Percentiles rank a stretch among this genome's conserved stretches.
These are phyloP conservation scores for Phialocephala sp. DNA, from an alignment of 2,329 filamentous ascomycete species.

Conservation along the genomic window DNA sequence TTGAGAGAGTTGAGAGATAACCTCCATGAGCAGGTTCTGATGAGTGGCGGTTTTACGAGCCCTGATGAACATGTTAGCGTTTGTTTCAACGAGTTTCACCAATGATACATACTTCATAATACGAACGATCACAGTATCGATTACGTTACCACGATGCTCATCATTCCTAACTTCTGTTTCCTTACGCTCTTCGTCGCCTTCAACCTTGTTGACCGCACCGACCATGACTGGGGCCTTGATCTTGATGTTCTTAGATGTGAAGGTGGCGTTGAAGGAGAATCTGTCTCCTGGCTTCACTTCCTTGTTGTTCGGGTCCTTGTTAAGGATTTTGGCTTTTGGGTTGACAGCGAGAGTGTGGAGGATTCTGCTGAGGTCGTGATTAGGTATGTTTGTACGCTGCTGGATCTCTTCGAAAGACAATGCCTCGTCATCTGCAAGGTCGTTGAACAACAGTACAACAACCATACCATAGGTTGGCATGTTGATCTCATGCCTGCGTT, in stretches of 20 bases:
- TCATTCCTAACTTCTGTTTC: constrained; percentile 79
- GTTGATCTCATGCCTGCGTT: constrained; percentile 85
- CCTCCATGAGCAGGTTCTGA: constrained; percentile 72
- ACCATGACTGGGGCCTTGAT: constrained; percentile 89
- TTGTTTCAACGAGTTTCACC: neutral
- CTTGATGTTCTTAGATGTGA: constrained; percentile 81
- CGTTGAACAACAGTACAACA: constrained; percentile 88
- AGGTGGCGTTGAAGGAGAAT: constrained; percentile 83
- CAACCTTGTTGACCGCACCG: constrained; percentile 79
- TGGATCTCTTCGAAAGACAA: constrained; percentile 79
- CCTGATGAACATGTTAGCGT: constrained; percentile 55
- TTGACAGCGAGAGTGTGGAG: constrained; percentile 83
- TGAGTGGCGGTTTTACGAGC: constrained; percentile 76
- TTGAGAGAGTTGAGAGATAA: constrained; percentile 68
- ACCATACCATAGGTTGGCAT: constrained; percentile 94
- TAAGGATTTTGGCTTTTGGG: constrained; percentile 80
- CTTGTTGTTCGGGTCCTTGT: constrained; percentile 81
- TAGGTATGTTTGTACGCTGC: constrained; percentile 78
- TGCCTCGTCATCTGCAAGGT: constrained; percentile 59
- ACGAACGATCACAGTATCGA: constrained; percentile 78
- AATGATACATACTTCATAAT: constrained; percentile 78
- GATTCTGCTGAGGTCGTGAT: constrained; percentile 74
- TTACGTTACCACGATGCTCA: constrained; percentile 70
- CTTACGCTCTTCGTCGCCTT: constrained; percentile 71
- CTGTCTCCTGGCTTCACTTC: constrained; percentile 76